Conservation (phyloP, 345 rosid genomes). For the Populus davidiana region DNA sequence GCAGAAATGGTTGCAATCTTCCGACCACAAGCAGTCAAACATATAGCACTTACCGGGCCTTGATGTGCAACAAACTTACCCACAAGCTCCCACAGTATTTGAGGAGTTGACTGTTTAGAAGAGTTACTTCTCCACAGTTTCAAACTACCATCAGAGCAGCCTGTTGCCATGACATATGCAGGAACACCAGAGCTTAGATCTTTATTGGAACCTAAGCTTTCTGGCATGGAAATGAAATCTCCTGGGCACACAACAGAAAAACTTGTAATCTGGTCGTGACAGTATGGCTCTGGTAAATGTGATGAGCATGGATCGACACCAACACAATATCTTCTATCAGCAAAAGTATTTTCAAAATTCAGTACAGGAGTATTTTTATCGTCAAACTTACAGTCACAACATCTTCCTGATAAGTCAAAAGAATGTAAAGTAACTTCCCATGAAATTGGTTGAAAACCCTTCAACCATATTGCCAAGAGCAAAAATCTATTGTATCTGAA, state of each 20-base stretch:
- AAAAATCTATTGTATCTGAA: slow-evolving; percentile 46
- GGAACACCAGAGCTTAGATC: slow-evolving; percentile 33
- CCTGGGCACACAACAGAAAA: slow-evolving; percentile 58
- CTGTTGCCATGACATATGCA: slow-evolving; percentile 76
- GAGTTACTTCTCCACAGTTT: slow-evolving; percentile 71
- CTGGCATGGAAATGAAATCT: slow-evolving; percentile 30
- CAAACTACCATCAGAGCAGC: slow-evolving; percentile 71
- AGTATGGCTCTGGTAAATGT: slow-evolving; percentile 59
- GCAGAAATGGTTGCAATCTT: slow-evolving; percentile 62
- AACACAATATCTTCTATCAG: slow-evolving; percentile 49
- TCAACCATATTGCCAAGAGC: slow-evolving; percentile 72
- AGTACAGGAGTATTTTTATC: slow-evolving; percentile 29
- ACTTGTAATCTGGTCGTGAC: slow-evolving; percentile 51
- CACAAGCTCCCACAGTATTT: slow-evolving; percentile 61
- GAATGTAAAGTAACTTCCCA: slow-evolving; percentile 71
- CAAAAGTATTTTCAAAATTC: slow-evolving; percentile 49
- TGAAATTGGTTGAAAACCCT: slow-evolving; percentile 57
- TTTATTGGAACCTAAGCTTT: slow-evolving; percentile 29
- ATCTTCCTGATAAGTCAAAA: slow-evolving; percentile 35
- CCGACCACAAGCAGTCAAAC: slow-evolving; percentile 58
- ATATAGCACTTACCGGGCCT: slow-evolving; percentile 53
- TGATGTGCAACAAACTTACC: slow-evolving; percentile 59
- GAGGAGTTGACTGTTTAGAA: slow-evolving; percentile 34
- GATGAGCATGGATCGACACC: slow-evolving; percentile 55
- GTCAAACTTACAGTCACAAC: slow-evolving; percentile 46